Base-by-base conservation (phyloP, 1,139 yeast genomes). In the Taphrina flavorubra region DNA sequence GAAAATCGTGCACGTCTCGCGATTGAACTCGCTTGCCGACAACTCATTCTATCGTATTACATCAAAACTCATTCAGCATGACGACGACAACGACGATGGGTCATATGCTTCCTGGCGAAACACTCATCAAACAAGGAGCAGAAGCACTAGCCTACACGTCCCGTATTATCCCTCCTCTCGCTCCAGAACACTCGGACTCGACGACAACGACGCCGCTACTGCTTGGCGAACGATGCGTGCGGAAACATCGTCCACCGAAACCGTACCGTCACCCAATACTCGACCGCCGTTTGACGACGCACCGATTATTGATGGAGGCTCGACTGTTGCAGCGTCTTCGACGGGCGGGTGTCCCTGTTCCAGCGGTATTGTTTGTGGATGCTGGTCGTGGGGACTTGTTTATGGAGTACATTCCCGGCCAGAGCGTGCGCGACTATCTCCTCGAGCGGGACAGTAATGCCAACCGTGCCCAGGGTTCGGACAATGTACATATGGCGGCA, bases 241-340 rank as follows among this genome's bases (percentile, higher is more conserved):
- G 92, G 72, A 95, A 95, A 77, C 92, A 84, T 77, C 83, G 99
- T 70, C 98, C 99, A 0, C 85, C 88, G 14, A 95, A 95, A 77
- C 86, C 89, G 13, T 95, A 94, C 75, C 83, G 99, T 74, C 97
- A 94, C 74, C 92, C 95, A 6, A 82, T 83, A 63, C 85, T 94
- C 39, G 99, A 94, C 78, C 83, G 84, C 6, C 83, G 84, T 60
- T 82, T 95, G 70, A 91, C 96, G 8, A 89, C 87, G 73, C 87
- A 87, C 59, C 81, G 99, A 61, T 92, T 98, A 0, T 79, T 87
- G 6, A 88, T 96, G 0, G 99, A 94, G 76, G 91, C 92, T 2
- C 86, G 94, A 72, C 82, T 94, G 56, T 80, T 94, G 79, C 83
- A 84, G 68, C 88, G 85, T 74, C 80, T 94, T 63, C 78, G 80